phyloP scores from a whole-genome alignment of 2,329 filamentous ascomycete species.

The Alternaria gansuensis region DNA sequence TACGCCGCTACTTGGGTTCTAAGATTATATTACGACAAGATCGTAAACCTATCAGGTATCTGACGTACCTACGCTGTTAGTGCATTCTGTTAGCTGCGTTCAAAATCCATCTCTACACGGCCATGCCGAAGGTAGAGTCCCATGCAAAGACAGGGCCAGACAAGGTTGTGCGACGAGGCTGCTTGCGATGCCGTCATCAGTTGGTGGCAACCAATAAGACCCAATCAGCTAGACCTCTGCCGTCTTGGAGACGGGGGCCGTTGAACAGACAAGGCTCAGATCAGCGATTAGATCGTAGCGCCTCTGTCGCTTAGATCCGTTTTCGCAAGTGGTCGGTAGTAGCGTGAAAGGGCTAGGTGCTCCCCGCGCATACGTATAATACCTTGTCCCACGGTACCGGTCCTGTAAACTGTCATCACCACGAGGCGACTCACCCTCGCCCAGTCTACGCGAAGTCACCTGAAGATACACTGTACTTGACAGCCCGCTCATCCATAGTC shows the following conservation, averaged over 20 bases:
- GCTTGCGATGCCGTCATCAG: constrained; percentile 16
- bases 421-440: constrained; percentile 11
- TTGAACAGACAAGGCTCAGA: constrained; percentile 17
- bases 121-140: constrained; percentile 10
- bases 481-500: not conserved
- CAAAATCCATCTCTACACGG: constrained; percentile 14
- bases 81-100: constrained; percentile 16
- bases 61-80: constrained; percentile 4
- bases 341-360: constrained; percentile 12
- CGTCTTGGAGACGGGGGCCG: constrained; percentile 19
- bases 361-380: constrained; percentile 24
- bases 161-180: constrained; percentile 5
- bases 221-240: constrained; percentile 14
- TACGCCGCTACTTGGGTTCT: constrained; percentile 7
- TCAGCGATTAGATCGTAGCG: constrained; percentile 21
- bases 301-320: constrained; percentile 31
- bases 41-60: not conserved
- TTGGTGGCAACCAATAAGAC: constrained; percentile 14
- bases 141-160: constrained; percentile 9
- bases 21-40: not conserved
- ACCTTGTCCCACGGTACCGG: constrained; percentile 18
- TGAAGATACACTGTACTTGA: constrained; percentile 5
- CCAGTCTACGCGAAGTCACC: constrained; percentile 17
- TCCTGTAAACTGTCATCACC: constrained; percentile 5
- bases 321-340: constrained; percentile 19